Conservation (phyloP, 257 asterid genomes). For the Solanum pennellii region DNA sequence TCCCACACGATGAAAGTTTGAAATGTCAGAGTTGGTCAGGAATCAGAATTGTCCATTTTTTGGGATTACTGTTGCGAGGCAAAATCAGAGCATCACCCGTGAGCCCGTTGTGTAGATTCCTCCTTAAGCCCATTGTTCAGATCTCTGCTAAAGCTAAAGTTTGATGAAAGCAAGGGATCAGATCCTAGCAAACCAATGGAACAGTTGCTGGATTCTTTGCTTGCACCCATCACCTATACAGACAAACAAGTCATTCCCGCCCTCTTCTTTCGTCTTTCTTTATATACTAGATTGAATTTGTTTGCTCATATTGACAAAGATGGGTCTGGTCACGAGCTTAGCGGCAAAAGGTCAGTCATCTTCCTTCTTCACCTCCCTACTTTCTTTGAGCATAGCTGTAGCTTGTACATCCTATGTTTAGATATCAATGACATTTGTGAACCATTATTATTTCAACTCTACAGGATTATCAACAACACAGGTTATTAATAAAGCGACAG, state of each 20-base stretch:
- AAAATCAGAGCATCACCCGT: background rate
- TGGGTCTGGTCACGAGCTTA: constrained; percentile 67
- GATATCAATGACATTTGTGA: background rate
- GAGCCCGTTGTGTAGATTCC: background rate
- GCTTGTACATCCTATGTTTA: background rate
- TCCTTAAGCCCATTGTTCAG: background rate
- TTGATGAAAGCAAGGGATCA: constrained; percentile 30
- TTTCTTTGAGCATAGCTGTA: background rate
- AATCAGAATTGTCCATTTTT: background rate
- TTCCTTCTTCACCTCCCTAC: background rate
- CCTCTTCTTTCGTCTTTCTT: background rate
- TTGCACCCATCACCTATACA: constrained; percentile 5
- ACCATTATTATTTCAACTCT: background rate
- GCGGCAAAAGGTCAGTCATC: constrained; percentile 54
- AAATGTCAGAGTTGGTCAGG: background rate
- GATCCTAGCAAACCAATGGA: background rate
- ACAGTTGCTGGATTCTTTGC: constrained; percentile 39
- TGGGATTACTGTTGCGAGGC: background rate
- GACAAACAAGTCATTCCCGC: constrained; percentile 31
- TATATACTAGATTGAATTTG: background rate
- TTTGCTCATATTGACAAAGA: constrained; percentile 6
- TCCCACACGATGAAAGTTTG: background rate
- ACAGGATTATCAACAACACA: constrained; percentile 57
- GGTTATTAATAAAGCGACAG: constrained; percentile 47
- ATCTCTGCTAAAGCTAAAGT: constrained; percentile 2